These are phyloP conservation scores for Phtheirospermum japonicum DNA, from an alignment of 257 asterid genomes.

Conservation along the genomic window DNA sequence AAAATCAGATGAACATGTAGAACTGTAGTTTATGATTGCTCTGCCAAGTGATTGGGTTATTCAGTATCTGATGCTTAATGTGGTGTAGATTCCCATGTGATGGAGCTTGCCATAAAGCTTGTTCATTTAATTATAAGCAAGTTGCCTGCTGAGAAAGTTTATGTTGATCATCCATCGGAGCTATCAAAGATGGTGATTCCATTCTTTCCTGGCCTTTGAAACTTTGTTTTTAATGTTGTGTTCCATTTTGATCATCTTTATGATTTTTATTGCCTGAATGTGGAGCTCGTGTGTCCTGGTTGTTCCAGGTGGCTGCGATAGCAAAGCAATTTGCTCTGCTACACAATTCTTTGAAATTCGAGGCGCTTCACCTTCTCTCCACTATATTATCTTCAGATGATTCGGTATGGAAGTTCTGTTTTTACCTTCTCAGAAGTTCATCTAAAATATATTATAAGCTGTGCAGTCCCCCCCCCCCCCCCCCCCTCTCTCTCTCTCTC, in stretches of 20 bases:
- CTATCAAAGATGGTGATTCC: slow-evolving; percentile 63
- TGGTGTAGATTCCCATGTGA: slow-evolving; percentile 50
- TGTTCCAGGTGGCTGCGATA: slow-evolving; percentile 67
- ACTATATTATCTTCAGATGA: slow-evolving; percentile 58
- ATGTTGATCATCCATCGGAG: slow-evolving; percentile 47
- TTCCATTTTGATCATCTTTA: slow-evolving; percentile 1
- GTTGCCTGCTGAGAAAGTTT: slow-evolving; percentile 57
- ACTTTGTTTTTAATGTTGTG: slow-evolving; percentile 21
- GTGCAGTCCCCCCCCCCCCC: not conserved
- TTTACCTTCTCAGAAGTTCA: slow-evolving; percentile 11
- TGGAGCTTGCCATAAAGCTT: slow-evolving; percentile 70
- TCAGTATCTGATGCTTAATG: slow-evolving; percentile 26
- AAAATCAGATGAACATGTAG: not conserved
- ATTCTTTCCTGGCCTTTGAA: slow-evolving; percentile 12
- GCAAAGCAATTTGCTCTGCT: slow-evolving; percentile 77
- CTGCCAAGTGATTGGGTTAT: slow-evolving; percentile 6
- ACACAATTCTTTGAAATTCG: slow-evolving; percentile 80
- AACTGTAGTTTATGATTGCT: slow-evolving; percentile 3
- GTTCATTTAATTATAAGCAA: slow-evolving; percentile 62
- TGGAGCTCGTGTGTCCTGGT: slow-evolving; percentile 19
- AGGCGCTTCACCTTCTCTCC: slow-evolving; percentile 77
- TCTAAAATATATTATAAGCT: not conserved
- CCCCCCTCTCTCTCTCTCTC: too few relatives aligned
- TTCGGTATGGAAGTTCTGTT: slow-evolving; percentile 48
- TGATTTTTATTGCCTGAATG: slow-evolving; percentile 13